Evolutionary conservation across 345 rosid species (phyloP).

Genomic region (Gossypium herbaceum): DNA sequence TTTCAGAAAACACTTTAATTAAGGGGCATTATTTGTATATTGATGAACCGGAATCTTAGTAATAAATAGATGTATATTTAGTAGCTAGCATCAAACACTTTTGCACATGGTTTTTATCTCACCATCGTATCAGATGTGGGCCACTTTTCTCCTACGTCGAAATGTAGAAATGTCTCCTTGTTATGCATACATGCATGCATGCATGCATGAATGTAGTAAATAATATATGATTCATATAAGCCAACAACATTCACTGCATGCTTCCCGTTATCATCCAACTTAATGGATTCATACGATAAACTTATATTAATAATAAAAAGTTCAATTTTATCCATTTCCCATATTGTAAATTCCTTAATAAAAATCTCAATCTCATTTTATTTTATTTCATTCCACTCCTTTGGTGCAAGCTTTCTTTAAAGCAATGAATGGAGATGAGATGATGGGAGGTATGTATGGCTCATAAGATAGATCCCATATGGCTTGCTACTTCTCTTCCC

Average conservation of each 20-base stretch:
- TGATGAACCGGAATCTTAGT: no score
- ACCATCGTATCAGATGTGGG: background rate
- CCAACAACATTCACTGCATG: no score
- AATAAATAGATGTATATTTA: background rate
- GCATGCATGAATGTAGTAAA: background rate
- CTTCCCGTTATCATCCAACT: no score
- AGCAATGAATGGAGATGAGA: conserved; percentile 1
- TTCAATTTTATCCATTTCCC: no score
- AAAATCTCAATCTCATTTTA: no score
- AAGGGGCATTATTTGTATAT: no score
- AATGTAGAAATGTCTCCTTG: background rate
- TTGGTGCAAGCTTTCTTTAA: background rate
- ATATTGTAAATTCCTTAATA: no score
- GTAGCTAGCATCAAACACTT: background rate
- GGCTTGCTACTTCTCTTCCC: conserved; percentile 3
- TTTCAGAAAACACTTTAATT: no score
- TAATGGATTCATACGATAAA: no score
- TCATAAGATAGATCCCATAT: conserved; percentile 18
- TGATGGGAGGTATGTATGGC: background rate
- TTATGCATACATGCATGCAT: conserved; percentile 3
- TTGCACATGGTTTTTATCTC: background rate
- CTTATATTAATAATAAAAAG: no score
- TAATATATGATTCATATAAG: no score
- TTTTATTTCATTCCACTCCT: no score
- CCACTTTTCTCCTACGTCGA: background rate